A percentile compares a stretch with the other conserved stretches of the same genome.
These are phyloP conservation scores for Podaxis rugospora DNA, from an alignment of 768 basidiomycete genomes.

Conservation along the genomic window DNA sequence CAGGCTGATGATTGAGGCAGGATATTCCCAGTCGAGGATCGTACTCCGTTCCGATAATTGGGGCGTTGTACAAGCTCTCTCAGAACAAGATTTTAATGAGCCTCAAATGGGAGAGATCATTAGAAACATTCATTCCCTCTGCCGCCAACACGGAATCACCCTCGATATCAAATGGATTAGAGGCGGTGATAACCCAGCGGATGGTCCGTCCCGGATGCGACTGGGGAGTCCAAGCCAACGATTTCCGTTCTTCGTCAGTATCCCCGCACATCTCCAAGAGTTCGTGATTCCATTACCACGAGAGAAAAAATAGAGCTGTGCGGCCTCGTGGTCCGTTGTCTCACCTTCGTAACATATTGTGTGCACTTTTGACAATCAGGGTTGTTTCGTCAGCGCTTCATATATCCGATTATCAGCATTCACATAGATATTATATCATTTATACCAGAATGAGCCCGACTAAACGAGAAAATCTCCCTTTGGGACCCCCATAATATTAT, in stretches of 20 bases:
- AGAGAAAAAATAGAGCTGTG: background rate
- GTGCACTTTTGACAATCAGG: too few relatives aligned
- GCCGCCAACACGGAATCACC: constrained; percentile 17
- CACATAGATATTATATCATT: too few relatives aligned
- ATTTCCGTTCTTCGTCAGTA: constrained; percentile 12
- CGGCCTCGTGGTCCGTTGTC: background rate
- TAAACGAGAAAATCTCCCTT: too few relatives aligned
- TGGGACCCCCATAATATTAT: too few relatives aligned
- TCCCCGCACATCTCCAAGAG: constrained; percentile 6
- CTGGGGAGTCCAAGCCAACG: constrained; percentile 5
- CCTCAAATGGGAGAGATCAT: constrained; percentile 25
- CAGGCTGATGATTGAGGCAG: constrained; percentile 22
- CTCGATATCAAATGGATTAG: constrained; percentile 25
- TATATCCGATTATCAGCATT: too few relatives aligned
- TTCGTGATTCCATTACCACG: background rate
- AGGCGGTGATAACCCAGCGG: constrained; percentile 29
- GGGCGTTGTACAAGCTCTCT: constrained; percentile 32
- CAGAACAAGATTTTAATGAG: constrained; percentile 18
- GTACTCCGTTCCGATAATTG: constrained; percentile 36
- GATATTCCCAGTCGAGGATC: constrained; percentile 20
- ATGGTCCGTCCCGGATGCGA: constrained; percentile 23
- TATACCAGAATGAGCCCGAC: too few relatives aligned
- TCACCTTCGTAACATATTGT: too few relatives aligned
- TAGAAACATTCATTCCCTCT: constrained; percentile 21
- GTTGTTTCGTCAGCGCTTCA: too few relatives aligned